Conservation (phyloP, 2,329 filamentous ascomycete species). For the Tolypocladium sp. region DNA sequence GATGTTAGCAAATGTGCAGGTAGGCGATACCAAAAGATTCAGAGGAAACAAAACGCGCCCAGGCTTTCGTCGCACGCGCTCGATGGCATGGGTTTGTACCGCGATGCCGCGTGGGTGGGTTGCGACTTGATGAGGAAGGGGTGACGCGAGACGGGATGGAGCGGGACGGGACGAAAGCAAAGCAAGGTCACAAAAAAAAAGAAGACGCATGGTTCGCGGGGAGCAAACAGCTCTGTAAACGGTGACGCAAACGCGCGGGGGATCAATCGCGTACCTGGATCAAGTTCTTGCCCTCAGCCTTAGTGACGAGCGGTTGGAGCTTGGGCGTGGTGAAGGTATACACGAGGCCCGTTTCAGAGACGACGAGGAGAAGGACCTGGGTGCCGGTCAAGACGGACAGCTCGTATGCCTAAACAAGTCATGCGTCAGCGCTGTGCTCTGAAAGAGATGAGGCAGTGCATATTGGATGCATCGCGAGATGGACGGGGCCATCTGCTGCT, state of each 20-base stretch:
- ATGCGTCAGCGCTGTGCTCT: slow-evolving; percentile 4
- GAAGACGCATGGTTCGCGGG: background rate
- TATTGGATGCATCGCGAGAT: background rate
- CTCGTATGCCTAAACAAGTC: slow-evolving; percentile 70
- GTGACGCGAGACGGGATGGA: background rate
- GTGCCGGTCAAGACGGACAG: slow-evolving; percentile 95
- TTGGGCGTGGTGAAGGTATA: slow-evolving; percentile 99
- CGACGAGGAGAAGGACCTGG: slow-evolving; percentile 90
- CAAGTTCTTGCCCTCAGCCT: slow-evolving; percentile 97
- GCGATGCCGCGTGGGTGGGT: background rate
- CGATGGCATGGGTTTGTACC: background rate
- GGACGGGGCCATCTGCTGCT: background rate
- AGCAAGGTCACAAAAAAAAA: background rate
- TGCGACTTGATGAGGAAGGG: background rate
- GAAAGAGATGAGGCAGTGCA: background rate
- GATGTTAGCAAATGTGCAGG: slow-evolving; percentile 18
- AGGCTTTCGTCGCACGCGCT: background rate
- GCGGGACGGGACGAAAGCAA: background rate
- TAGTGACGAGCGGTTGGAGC: slow-evolving; percentile 94
- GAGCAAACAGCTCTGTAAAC: background rate
- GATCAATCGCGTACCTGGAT: slow-evolving; percentile 66
- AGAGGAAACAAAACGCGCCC: background rate
- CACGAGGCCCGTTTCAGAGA: slow-evolving; percentile 93
- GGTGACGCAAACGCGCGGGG: background rate
- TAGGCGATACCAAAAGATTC: background rate